Evolutionary conservation across 2,329 filamentous ascomycete genomes (phyloP).

Genomic region (Hymenoscyphus linearis): DNA sequence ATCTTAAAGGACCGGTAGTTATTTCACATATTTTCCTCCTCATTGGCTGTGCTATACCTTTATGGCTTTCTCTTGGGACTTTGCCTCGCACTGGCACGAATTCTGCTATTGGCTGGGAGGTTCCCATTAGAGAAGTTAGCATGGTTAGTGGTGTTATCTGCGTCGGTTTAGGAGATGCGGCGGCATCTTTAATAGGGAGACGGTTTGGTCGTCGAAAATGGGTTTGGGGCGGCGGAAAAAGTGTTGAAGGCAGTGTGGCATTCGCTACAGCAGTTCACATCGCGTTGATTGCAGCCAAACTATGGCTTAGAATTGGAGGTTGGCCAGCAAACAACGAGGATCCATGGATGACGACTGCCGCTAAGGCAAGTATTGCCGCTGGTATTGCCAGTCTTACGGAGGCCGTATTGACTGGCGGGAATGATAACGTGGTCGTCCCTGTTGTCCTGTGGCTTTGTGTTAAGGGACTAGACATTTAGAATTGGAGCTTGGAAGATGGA

Average conservation of each 20-base stretch:
- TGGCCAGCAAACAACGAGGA: conserved; percentile 77
- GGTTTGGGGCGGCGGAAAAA: conserved; percentile 96
- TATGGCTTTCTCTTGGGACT: conserved; percentile 81
- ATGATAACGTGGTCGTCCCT: conserved; percentile 97
- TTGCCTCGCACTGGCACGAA: conserved; percentile 51
- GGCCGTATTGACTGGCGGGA: conserved; percentile 90
- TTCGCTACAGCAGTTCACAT: conserved; percentile 75
- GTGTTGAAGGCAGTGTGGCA: conserved; percentile 78
- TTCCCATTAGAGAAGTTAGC: conserved; percentile 67
- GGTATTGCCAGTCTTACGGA: conserved; percentile 84
- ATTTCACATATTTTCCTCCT: conserved; percentile 90
- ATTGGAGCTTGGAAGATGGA: not conserved
- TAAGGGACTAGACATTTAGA: conserved; percentile 51
- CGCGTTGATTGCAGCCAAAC: conserved; percentile 64
- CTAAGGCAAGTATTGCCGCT: conserved; percentile 69
- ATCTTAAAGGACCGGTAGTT: conserved; percentile 88
- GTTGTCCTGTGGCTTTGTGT: conserved; percentile 90
- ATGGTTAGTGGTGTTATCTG: conserved; percentile 93
- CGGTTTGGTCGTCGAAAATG: conserved; percentile 85
- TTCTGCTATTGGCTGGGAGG: conserved; percentile 68
- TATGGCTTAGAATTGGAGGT: conserved; percentile 71
- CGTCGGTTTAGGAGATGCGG: conserved; percentile 91
- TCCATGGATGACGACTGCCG: conserved; percentile 60
- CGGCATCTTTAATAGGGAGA: conserved; percentile 82
- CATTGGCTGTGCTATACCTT: conserved; percentile 88